These are phyloP conservation scores for Leccinum rimulosum DNA, from an alignment of 768 basidiomycete species.

Conservation along the genomic window DNA sequence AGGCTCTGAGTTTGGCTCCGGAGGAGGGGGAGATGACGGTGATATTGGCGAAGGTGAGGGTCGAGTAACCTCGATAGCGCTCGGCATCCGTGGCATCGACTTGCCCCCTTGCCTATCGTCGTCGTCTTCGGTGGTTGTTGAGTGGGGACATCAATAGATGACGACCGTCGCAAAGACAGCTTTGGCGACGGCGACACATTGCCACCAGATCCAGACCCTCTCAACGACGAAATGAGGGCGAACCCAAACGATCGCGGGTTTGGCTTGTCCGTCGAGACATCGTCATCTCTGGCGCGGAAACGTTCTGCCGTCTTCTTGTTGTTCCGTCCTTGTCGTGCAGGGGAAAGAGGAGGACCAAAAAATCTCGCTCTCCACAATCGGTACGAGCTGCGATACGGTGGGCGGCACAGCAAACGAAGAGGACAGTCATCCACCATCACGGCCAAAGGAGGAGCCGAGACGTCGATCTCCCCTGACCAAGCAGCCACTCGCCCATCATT, in stretches of 20 bases:
- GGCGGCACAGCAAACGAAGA: too few species aligned
- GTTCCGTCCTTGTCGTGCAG: too few species aligned
- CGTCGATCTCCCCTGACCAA: too few species aligned
- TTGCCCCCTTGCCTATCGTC: not conserved
- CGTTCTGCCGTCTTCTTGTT: not conserved
- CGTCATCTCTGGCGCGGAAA: conserved; percentile 1
- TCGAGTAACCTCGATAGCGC: conserved; percentile 9
- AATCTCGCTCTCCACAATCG: too few species aligned
- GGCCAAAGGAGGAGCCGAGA: too few species aligned
- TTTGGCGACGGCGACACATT: conserved; percentile 2
- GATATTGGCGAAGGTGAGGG: too few species aligned
- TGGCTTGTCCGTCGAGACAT: conserved; percentile 32
- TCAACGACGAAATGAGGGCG: conserved; percentile 58
- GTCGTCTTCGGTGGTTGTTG: not conserved
- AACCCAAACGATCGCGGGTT: conserved; percentile 80
- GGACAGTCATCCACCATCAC: too few species aligned
- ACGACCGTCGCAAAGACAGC: conserved; percentile 18
- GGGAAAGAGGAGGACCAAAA: too few species aligned
- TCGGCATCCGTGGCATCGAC: conserved; percentile 14
- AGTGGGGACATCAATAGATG: conserved; percentile 18
- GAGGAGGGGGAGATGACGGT: not conserved
- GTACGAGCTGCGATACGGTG: too few species aligned
- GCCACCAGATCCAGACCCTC: conserved; percentile 18
- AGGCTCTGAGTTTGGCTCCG: conserved; percentile 5
- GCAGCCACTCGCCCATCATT: too few species aligned